These are phyloP conservation scores for Agaricus bisporus DNA, from an alignment of 768 basidiomycete genomes.

Conservation along the genomic window DNA sequence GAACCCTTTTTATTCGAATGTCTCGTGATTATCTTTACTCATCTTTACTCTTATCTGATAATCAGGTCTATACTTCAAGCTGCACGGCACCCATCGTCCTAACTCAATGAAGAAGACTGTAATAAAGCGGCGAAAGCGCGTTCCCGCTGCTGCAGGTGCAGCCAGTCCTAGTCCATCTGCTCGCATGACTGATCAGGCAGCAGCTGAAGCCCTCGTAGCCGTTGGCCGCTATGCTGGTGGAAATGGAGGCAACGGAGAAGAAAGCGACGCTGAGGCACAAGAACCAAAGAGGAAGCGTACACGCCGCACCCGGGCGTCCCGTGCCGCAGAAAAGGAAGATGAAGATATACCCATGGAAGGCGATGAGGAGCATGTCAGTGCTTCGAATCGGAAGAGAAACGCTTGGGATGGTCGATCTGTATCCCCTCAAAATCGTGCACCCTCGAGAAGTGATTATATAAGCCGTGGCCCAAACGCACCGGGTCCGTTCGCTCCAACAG, in stretches of 20 bases:
- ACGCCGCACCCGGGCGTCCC: conserved; percentile 27
- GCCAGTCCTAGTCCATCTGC: conserved; percentile 21
- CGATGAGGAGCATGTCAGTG: conserved; percentile 19
- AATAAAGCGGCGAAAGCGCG: conserved; percentile 96
- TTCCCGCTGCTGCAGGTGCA: conserved; percentile 77
- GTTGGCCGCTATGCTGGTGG: conserved; percentile 54
- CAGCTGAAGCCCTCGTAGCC: conserved; percentile 83
- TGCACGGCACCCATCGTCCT: conserved; percentile 94
- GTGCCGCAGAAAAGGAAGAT: conserved; percentile 27
- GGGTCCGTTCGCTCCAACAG: conserved; percentile 7
- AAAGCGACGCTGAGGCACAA: conserved; percentile 39
- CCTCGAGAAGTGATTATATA: conserved; percentile 19
- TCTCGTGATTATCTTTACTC: background rate
- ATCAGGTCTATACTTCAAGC: conserved; percentile 93
- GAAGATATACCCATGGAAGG: conserved; percentile 48
- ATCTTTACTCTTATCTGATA: conserved; percentile 12
- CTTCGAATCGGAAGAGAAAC: conserved; percentile 15
- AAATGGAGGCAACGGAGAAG: conserved; percentile 26
- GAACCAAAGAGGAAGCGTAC: conserved; percentile 58
- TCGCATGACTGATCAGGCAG: conserved; percentile 75
- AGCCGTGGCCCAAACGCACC: conserved; percentile 6
- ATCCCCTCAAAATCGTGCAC: conserved; percentile 29
- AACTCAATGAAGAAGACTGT: conserved; percentile 99
- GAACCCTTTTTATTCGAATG: no score
- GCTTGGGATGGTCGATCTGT: conserved; percentile 22